Evolutionary conservation across 441 rosid genomes (phyloP).

Genomic region (Isatis lusitanica): DNA sequence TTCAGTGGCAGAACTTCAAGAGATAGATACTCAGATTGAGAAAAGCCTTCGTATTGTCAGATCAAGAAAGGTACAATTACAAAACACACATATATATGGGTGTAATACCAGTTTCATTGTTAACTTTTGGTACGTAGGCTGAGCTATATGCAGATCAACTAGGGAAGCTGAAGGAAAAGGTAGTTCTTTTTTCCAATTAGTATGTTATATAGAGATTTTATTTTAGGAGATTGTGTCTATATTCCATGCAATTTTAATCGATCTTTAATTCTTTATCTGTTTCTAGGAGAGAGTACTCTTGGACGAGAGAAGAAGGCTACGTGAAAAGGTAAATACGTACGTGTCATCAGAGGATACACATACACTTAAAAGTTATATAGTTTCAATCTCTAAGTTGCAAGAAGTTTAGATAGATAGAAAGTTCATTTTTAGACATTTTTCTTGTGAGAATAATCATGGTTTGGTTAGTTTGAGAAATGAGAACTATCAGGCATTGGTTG

Average conservation of each 20-base stretch:
- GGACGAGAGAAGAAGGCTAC: conserved; percentile 20
- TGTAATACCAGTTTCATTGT: neutral
- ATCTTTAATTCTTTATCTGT: neutral
- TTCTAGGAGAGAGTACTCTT: conserved; percentile 28
- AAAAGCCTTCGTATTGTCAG: conserved; percentile 56
- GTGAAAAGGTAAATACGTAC: conserved; percentile 24
- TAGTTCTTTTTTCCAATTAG: neutral
- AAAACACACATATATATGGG: neutral
- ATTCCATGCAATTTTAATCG: neutral
- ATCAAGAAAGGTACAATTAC: conserved; percentile 58
- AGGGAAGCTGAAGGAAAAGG: conserved; percentile 22
- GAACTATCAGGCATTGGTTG: neutral
- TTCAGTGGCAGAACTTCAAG: conserved; percentile 53
- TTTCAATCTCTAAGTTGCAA: neutral
- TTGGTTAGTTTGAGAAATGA: no score
- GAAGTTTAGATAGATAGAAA: neutral
- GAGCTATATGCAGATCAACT: conserved; percentile 29
- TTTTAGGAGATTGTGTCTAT: neutral
- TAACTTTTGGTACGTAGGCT: conserved; percentile 25
- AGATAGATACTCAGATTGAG: conserved; percentile 49
- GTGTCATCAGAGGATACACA: neutral
- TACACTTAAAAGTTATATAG: neutral
- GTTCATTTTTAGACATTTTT: neutral
- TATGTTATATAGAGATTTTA: neutral
- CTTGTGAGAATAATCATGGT: neutral